Evolutionary conservation across 116 monocot species (phyloP).

Genomic region (Zostera marina): DNA sequence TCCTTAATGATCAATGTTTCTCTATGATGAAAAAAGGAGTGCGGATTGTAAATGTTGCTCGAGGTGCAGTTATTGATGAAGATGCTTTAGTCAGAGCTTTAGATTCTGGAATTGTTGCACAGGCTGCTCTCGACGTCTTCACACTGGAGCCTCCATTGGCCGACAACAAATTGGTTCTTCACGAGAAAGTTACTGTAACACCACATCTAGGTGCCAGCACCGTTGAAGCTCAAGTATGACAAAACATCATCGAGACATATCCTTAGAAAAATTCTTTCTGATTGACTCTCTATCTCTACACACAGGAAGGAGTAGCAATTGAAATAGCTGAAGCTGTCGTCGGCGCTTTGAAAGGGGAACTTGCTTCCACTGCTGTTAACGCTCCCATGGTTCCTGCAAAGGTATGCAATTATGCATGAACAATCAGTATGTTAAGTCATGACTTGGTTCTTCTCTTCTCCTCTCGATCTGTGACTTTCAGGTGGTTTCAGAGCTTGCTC

Average conservation of each 20-base stretch:
- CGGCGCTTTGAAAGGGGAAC: conserved; percentile 42
- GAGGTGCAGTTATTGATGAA: conserved; percentile 61
- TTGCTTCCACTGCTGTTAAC: conserved; percentile 42
- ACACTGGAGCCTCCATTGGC: conserved; percentile 24
- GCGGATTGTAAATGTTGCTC: conserved; percentile 47
- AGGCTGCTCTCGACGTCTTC: conserved; percentile 44
- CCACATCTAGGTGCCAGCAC: conserved; percentile 46
- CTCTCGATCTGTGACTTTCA: too few species aligned
- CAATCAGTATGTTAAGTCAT: too few species aligned
- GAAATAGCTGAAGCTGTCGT: conserved; percentile 51
- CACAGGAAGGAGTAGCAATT: conserved; percentile 34
- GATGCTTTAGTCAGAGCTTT: conserved; percentile 50
- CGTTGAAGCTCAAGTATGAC: too few species aligned
- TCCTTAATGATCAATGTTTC: conserved; percentile 46
- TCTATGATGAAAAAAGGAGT: conserved; percentile 38
- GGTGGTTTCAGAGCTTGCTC: conserved; percentile 47
- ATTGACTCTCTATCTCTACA: too few species aligned
- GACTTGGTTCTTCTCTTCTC: too few species aligned
- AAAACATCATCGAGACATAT: too few species aligned
- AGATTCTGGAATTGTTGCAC: conserved; percentile 42
- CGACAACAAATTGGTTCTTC: conserved; percentile 26
- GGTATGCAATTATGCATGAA: too few species aligned
- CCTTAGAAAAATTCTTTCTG: too few species aligned
- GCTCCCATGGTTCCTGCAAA: conserved; percentile 47
- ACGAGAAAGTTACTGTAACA: conserved; percentile 35